A percentile compares a stretch with the other conserved stretches of the same genome.
phyloP scores from a whole-genome alignment of 371 early-diverging fungal species.

The Rhizopus sp. region DNA sequence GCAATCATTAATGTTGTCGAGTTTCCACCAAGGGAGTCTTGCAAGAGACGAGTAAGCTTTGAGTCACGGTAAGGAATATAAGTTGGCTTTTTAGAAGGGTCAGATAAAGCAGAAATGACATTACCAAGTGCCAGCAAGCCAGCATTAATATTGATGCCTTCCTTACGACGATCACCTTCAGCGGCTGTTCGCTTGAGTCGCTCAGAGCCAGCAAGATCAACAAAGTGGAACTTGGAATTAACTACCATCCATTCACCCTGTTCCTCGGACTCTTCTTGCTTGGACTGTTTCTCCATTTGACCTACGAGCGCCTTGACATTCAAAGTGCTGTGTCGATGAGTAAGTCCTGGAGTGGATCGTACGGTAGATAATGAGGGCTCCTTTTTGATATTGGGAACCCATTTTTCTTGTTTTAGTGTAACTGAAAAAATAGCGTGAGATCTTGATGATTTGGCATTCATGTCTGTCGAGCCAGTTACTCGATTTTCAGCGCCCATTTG shows the following conservation, averaged over 20 bases:
- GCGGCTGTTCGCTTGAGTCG: constrained; percentile 95
- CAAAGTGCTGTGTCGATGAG: constrained; percentile 33
- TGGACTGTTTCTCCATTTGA: constrained; percentile 35
- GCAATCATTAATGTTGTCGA: constrained; percentile 92
- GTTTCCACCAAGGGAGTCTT: constrained; percentile 96
- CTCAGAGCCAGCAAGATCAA: constrained; percentile 99
- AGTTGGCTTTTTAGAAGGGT: constrained; percentile 59
- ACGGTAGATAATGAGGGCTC: constrained; percentile 3
- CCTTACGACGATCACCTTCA: constrained; percentile 92
- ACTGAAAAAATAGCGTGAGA: constrained; percentile 98
- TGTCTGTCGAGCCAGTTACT: constrained; percentile 93
- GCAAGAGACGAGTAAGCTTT: constrained; percentile 96
- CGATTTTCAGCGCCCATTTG: constrained; percentile 82
- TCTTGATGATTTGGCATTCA: constrained; percentile 96
- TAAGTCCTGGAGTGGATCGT: constrained; percentile 6
- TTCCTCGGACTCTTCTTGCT: constrained; percentile 20
- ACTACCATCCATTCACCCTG: constrained; percentile 52
- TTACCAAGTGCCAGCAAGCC: constrained; percentile 99
- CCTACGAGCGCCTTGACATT: constrained; percentile 42
- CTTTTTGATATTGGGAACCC: constrained; percentile 26
- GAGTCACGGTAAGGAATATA: constrained; percentile 97
- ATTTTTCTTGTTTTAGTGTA: constrained; percentile 76
- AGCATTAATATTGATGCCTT: constrained; percentile 98
- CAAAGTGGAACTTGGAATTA: constrained; percentile 94
- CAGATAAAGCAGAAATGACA: constrained; percentile 95